These are phyloP conservation scores for Coniella vitis DNA, from an alignment of 2,329 filamentous ascomycete species.

Conservation along the genomic window DNA sequence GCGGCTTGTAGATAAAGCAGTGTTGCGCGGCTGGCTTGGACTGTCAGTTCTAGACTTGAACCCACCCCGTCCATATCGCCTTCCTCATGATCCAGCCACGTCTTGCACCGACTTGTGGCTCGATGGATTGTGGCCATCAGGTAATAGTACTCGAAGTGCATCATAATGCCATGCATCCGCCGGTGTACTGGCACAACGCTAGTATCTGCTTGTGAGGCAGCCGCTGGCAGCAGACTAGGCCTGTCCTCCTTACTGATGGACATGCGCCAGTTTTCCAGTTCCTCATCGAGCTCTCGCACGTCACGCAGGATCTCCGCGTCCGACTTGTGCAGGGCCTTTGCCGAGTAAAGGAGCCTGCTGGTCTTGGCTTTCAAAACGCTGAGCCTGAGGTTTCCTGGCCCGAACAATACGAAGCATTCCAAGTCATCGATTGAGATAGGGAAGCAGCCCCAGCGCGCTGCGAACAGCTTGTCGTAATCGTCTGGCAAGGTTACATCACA, in stretches of 20 bases:
- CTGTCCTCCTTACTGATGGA: slow-evolving; percentile 38
- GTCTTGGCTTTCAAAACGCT: slow-evolving; percentile 45
- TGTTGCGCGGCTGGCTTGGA: slow-evolving; percentile 50
- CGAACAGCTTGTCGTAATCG: slow-evolving; percentile 22
- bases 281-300: slow-evolving; percentile 50
- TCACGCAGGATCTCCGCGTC: slow-evolving; percentile 47
- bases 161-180: slow-evolving; percentile 39
- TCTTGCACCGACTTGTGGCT: slow-evolving; percentile 44
- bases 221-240: slow-evolving; percentile 32
- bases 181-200: slow-evolving; percentile 12
- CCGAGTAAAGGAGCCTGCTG: slow-evolving; percentile 42
- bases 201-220: neutral
- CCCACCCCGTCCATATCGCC: slow-evolving; percentile 38
- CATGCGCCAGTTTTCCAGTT: slow-evolving; percentile 47
- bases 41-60: slow-evolving; percentile 45
- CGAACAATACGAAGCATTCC: slow-evolving; percentile 21
- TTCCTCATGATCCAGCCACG: slow-evolving; percentile 29
- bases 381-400: slow-evolving; percentile 42
- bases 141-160: slow-evolving; percentile 50
- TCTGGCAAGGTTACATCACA: slow-evolving; percentile 45
- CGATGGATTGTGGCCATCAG: slow-evolving; percentile 49
- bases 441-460: neutral
- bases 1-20: slow-evolving; percentile 40
- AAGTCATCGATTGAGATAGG: slow-evolving; percentile 15
- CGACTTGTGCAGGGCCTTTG: slow-evolving; percentile 38